Conservation (phyloP, 1,284 basidiomycete genomes). For the Puccinia triticina region DNA sequence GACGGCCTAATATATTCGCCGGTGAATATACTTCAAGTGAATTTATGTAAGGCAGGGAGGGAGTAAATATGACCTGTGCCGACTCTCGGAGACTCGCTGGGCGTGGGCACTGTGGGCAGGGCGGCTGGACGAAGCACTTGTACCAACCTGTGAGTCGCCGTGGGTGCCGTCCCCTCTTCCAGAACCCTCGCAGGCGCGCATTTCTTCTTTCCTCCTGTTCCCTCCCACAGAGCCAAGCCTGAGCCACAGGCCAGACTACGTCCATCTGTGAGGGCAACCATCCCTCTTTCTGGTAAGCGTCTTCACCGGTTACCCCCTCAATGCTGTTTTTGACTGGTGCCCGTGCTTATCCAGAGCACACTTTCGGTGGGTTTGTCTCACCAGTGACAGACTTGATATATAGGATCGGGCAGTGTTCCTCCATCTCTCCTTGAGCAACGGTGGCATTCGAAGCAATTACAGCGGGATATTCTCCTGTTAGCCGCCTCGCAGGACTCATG, state of each 20-base stretch:
- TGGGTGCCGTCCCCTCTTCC: not conserved
- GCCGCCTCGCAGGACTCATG: not conserved
- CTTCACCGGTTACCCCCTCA: not conserved
- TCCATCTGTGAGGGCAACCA: not conserved
- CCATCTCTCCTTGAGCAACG: not conserved
- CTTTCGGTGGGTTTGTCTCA: not conserved
- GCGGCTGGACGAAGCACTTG: not conserved
- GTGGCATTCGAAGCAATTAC: not conserved
- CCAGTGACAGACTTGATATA: not conserved
- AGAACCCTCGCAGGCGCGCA: not conserved
- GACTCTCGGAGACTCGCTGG: not conserved
- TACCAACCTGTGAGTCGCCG: not conserved
- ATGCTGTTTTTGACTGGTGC: not conserved
- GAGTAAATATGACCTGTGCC: not conserved
- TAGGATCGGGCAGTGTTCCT: not conserved
- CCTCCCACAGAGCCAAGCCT: not conserved
- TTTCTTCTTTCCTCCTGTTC: not conserved
- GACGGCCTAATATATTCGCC: not conserved
- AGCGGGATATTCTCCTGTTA: not conserved
- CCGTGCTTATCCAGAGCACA: not conserved
- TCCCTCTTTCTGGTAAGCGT: not conserved
- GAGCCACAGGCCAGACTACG: not conserved
- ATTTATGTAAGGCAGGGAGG: not conserved
- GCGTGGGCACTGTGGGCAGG: too few relatives aligned
- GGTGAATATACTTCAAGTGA: not conserved